Base-by-base conservation (phyloP, 768 basidiomycete species). In the Suillus subaureus region DNA sequence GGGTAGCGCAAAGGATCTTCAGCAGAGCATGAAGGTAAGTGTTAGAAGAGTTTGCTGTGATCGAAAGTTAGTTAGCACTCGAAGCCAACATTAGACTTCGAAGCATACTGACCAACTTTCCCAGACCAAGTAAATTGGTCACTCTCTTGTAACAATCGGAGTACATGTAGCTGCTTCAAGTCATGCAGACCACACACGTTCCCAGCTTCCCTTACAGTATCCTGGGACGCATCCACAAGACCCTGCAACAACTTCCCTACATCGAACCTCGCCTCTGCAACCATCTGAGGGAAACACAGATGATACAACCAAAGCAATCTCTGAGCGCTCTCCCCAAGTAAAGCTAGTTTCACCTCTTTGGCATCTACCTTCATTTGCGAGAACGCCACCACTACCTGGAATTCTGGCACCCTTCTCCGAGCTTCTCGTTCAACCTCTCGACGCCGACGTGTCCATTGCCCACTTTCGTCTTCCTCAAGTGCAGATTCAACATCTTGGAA, bases 301-400 rank as follows among this genome's bases (percentile, higher is more conserved):
- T 97, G 93, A 73, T 97, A 99, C 60, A 96, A 81, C 85, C 90
- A 92, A 66, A 97, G 79, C 49, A 99, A 75, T 33, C 95, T 78
- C 69, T 95, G 87, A 1, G 95, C 88, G 60, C 86, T 84, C 78
- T 98, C 96, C 0, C 89, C 85, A 35, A 97, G 78, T 67, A 99
- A 75, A 0, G 87, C 87, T 0, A 76, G 77, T 74, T 80, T 86
- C 63, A 79, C 81, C n/a, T 75, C 68, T 47, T 79, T 78, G 6
- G 75, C 71, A 39, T 45, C 54, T 54, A 62, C 54, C 61, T 68
- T 78, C 68, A 75, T 88, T 68, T 94, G 91, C 7, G 90, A 89
- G 72, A 96, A 92, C 0, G 88, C 92, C 12, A 97, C 84, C 63
- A 97, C 79, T 61, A 96, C 93, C 70, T 90, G 87, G 65, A 96